Conservation (phyloP, 1,139 yeast genomes). For the Taphrina pruni region DNA sequence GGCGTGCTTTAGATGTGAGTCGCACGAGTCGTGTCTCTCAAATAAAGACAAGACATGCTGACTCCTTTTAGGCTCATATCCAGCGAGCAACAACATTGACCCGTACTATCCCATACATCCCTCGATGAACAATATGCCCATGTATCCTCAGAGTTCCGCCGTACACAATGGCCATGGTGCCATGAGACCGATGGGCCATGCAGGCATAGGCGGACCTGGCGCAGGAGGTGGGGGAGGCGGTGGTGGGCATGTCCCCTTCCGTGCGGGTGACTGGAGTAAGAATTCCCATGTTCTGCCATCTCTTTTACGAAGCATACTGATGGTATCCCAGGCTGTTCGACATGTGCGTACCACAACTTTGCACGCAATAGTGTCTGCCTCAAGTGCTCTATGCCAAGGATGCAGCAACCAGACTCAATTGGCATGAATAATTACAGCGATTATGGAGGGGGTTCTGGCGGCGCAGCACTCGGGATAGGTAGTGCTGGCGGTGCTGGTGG, state of each 20-base stretch:
- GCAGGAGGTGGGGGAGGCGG: slow-evolving; percentile 57
- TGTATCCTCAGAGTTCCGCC: slow-evolving; percentile 4
- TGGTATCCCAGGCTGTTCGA: slow-evolving; percentile 53
- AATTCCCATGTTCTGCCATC: too few relatives aligned
- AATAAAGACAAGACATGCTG: background rate
- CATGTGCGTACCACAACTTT: slow-evolving; percentile 87
- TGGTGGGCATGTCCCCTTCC: slow-evolving; percentile 61
- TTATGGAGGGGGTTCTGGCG: background rate
- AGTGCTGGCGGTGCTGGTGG: background rate
- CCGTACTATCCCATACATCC: slow-evolving; percentile 26
- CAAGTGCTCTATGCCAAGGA: slow-evolving; percentile 27
- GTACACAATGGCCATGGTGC: background rate
- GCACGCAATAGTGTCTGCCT: slow-evolving; percentile 65
- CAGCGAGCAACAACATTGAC: slow-evolving; percentile 42
- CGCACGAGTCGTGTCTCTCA: slow-evolving; percentile 62
- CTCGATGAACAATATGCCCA: slow-evolving; percentile 27
- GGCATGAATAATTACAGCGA: slow-evolving; percentile 9
- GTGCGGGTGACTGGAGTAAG: slow-evolving; percentile 94
- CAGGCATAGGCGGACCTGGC: slow-evolving; percentile 1
- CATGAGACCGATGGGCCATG: slow-evolving; percentile 15
- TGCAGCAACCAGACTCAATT: slow-evolving; percentile 1
- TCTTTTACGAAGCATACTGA: too few relatives aligned
- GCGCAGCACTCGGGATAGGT: background rate
- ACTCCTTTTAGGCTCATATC: slow-evolving; percentile 15
- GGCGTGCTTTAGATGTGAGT: slow-evolving; percentile 91